Evolutionary conservation across 495 filamentous ascomycete species (phyloP).

Genomic region (Lindgomyces ingoldianus): DNA sequence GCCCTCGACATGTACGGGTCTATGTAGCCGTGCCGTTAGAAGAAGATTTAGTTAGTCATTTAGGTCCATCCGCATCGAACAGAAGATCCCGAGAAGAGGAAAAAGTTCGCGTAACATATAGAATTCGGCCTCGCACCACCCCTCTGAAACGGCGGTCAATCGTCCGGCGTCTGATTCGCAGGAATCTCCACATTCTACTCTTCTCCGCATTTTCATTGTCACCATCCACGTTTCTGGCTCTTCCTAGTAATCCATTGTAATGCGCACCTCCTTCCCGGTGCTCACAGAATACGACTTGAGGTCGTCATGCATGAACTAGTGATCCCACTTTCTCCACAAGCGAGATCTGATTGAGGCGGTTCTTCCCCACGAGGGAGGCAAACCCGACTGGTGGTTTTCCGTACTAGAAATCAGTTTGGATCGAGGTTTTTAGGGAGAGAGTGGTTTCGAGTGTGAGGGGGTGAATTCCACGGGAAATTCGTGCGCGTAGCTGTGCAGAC

Average conservation of each 20-base stretch:
- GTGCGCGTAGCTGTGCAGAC: conserved; percentile 44
- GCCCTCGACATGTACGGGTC: conserved; percentile 48
- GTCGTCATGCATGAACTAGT: conserved; percentile 54
- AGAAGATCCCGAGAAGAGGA: too few species aligned
- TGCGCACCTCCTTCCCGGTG: conserved; percentile 36
- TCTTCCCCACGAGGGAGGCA: conserved; percentile 43
- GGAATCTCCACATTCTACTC: conserved; percentile 52
- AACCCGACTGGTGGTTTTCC: conserved; percentile 41
- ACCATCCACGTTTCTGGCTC: conserved; percentile 50
- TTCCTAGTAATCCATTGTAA: conserved; percentile 46
- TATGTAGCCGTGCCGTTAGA: conserved; percentile 55
- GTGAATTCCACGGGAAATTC: conserved; percentile 32
- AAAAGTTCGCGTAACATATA: too few species aligned
- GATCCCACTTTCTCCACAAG: conserved; percentile 43
- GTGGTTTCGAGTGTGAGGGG: conserved; percentile 35
- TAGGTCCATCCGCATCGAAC: too few species aligned
- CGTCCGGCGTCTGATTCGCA: conserved; percentile 53
- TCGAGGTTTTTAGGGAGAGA: conserved; percentile 34
- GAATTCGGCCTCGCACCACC: conserved; percentile 9
- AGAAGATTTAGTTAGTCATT: conserved; percentile 47
- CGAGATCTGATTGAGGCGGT: conserved; percentile 45
- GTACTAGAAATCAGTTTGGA: conserved; percentile 27
- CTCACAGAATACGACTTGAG: conserved; percentile 52
- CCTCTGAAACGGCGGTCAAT: conserved; percentile 48
- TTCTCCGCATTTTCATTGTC: conserved; percentile 43